A percentile compares a stretch with the other conserved stretches of the same genome.
phyloP scores from a whole-genome alignment of 805 yeast genomes.

The Starmerella gropengiesseri region DNA sequence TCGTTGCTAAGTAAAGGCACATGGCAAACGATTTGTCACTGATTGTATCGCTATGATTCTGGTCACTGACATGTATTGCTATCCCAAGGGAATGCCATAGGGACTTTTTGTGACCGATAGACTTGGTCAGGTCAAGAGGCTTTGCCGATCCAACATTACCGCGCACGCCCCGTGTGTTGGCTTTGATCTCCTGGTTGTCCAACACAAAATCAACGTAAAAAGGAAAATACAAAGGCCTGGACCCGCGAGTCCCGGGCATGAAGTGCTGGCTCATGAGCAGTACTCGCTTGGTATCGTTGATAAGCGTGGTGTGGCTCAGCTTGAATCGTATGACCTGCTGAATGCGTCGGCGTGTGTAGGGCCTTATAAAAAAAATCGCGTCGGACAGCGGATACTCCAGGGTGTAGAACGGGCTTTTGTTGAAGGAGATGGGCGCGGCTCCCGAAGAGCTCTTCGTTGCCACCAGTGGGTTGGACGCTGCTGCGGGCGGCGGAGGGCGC shows the following conservation, averaged over 20 bases:
- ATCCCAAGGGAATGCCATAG: too few species aligned
- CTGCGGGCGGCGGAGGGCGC: background rate
- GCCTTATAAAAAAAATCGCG: conserved; percentile 21
- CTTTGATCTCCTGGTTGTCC: conserved; percentile 42
- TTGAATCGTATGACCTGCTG: conserved; percentile 29
- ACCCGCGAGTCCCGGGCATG: conserved; percentile 11
- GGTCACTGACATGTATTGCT: conserved; percentile 36
- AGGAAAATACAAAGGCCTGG: conserved; percentile 49
- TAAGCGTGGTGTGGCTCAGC: conserved; percentile 36
- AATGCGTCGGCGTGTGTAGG: conserved; percentile 9
- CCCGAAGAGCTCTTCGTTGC: too few species aligned
- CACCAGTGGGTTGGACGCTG: conserved; percentile 5
- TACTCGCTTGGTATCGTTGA: conserved; percentile 34
- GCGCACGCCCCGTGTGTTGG: conserved; percentile 62
- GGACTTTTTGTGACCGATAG: too few species aligned
- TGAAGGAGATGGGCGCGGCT: too few species aligned
- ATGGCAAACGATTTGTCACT: conserved; percentile 34
- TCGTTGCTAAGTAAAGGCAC: conserved; percentile 50
- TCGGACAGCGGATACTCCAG: conserved; percentile 15
- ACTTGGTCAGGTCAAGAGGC: conserved; percentile 67
- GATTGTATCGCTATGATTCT: conserved; percentile 35
- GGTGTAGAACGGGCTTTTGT: conserved; percentile 26
- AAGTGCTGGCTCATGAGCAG: conserved; percentile 41
- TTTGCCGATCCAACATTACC: conserved; percentile 65
- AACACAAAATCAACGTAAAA: conserved; percentile 55